A percentile compares a stretch with the other conserved stretches of the same genome.
Conservation (phyloP, 129 eudicot genomes). For the Flaveria sonorensis region DNA sequence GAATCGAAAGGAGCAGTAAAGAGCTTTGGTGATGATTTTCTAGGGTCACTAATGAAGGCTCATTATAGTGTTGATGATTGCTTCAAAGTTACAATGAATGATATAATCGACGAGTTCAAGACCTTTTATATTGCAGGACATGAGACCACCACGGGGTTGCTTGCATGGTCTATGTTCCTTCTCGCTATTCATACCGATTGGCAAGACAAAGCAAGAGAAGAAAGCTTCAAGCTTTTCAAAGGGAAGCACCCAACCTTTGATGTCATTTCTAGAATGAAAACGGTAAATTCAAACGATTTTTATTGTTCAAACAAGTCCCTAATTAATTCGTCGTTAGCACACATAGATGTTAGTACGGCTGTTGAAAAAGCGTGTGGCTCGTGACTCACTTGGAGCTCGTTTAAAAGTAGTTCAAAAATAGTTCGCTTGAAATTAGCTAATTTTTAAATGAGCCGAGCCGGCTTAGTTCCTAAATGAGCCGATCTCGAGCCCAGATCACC, state of each 20-base stretch:
- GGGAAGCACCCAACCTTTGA: constrained; percentile 47
- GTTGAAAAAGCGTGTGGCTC: too few relatives aligned
- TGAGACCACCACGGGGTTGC: constrained; percentile 49
- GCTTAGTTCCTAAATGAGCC: too few relatives aligned
- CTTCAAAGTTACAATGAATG: constrained; percentile 47
- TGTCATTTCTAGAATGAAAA: constrained; percentile 53
- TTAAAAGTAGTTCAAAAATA: too few relatives aligned
- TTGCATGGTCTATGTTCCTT: constrained; percentile 53
- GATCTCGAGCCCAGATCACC: too few relatives aligned
- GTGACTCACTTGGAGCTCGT: too few relatives aligned
- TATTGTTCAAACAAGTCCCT: too few relatives aligned
- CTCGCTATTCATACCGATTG: constrained; percentile 62
- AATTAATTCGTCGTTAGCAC: too few relatives aligned
- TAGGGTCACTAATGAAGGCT: constrained; percentile 56
- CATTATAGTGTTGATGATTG: constrained; percentile 31
- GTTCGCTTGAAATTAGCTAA: too few relatives aligned
- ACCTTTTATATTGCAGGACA: constrained; percentile 62
- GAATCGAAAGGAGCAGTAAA: background rate
- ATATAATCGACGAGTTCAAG: constrained; percentile 63
- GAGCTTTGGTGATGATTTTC: constrained; percentile 44
- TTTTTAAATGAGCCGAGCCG: too few relatives aligned
- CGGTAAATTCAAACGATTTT: constrained; percentile 31
- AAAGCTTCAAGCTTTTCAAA: constrained; percentile 39
- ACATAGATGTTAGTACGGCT: too few relatives aligned
- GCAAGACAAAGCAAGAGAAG: constrained; percentile 69